Evolutionary conservation across 805 yeast species (phyloP), one percentile per base, ranked within the genome.

Genomic region (Spathaspora gorwiae): DNA sequence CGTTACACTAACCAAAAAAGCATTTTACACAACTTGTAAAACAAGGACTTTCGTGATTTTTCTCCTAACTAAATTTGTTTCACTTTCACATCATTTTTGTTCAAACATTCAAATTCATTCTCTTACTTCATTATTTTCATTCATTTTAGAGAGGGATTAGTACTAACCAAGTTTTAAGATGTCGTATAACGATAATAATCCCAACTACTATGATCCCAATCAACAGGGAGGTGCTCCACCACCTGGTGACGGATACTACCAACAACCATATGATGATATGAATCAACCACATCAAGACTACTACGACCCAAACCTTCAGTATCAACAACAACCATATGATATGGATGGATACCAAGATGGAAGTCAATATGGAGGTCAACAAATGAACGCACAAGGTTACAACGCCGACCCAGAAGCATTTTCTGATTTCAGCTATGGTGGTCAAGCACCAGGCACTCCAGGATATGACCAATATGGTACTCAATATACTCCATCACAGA

Each of bases 401-500:
- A 63, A 61, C 46, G 73, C 70, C 45, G 80, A 76, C 53, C 79
- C 78, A 8, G 87, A 81, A 59, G 83, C 83, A 47, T 82, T 82
- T 47, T 78, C 84, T 24, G 88, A 82, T 59, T 82, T 82, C 56
- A 73, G 81, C 47, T 79, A 80, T 54, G 87, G 87, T 48, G 67
- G 67, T 35, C 64, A 58, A 48, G 54, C 60, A 35, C 64, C 66
- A 24, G 89, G 87, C 42, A 79, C 84, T 45, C 82, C 87, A 7
- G 81, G 82, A 35, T 83, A 81, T 58, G 87, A 81, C 60, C 80
- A 78, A 55, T 79, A 80, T 53, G 83, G 83, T 35, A 79, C 85
- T 33, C 87, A 82, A 55, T 83, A 83, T 62, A 84, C 94, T 39
- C 90, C 95, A 26, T 87, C 96, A 5, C 94, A 87, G 65, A 81